Base-by-base conservation (phyloP, 2,329 filamentous ascomycete species). In the Cladosporium sp. region DNA sequence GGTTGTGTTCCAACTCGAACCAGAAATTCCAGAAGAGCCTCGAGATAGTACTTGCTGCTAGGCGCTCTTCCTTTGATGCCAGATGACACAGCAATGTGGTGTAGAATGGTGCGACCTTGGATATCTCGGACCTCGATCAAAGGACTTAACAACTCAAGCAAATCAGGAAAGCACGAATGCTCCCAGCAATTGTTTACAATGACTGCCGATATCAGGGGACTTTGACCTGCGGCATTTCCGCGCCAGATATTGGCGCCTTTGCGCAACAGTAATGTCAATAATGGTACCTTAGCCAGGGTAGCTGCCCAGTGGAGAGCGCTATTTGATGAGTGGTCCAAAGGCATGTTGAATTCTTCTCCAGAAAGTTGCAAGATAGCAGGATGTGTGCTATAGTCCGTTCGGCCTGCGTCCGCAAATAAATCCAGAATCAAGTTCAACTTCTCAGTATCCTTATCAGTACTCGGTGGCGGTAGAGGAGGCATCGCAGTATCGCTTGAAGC, bases 221-320 rank as follows among this genome's bases (percentile, higher is more conserved):
- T 96, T 68, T 97, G 91, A 12, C 93, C 93, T 1, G 85, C 86
- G 19, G 84, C 83, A 62, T 97, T 98, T 1, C 95, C 85, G 25
- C 93, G 82, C 65, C 85, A 88, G 40, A 95, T 89, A 58, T 85
- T 95, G 1, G 92, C 91, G 1, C 93, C 93, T 40, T 86, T 85
- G 4, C 83, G 78, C 49, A 97, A 87, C 9, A 98, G 77, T 0
- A 91, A 79, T 48, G 87, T 83, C 50, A 97, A 75, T 5, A 98
- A 76, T 1, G 87, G 80, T 65, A 95, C 85, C 13, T 92, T 85
- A 2, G 90, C 90, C 40, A 98, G 76, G 4, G 93, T 96, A 4
- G 93, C 90, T 2, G 93, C 93, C 93, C 93, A 98, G 64, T 97
- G 92, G 35, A 98, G 75, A 2, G 91, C 91, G 15, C 90, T 97